phyloP scores from a whole-genome alignment of 164 flowering plant species.

The Santalum album region DNA sequence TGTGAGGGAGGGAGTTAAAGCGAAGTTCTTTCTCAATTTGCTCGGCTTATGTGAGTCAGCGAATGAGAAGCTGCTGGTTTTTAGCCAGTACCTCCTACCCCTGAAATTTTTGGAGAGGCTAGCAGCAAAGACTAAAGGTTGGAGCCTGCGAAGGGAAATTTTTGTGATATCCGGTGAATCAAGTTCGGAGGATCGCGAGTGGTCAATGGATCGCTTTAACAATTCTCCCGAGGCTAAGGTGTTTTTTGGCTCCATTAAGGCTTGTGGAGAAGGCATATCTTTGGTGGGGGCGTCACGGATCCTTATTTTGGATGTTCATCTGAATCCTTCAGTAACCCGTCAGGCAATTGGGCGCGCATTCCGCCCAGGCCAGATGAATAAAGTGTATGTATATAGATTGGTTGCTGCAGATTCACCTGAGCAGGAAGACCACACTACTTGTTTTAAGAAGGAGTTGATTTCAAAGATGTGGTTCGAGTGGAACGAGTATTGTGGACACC shows the following conservation, averaged over 20 bases:
- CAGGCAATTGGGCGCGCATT: conserved; percentile 90
- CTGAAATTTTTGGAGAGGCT: conserved; percentile 69
- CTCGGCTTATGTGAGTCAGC: conserved; percentile 54
- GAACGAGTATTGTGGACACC: conserved; percentile 39
- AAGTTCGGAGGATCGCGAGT: conserved; percentile 46
- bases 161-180: conserved; percentile 74
- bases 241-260: conserved; percentile 82
- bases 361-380: conserved; percentile 79
- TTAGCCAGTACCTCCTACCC: conserved; percentile 79
- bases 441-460: conserved; percentile 68
- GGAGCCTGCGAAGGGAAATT: conserved; percentile 53
- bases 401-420: conserved; percentile 75
- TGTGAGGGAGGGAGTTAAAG: conserved; percentile 72
- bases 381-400: conserved; percentile 60
- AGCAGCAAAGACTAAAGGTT: conserved; percentile 40
- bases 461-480: conserved; percentile 93
- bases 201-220: conserved; percentile 64
- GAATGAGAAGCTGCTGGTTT: conserved; percentile 80
- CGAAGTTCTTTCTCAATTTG: conserved; percentile 67
- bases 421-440: conserved; percentile 56
- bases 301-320: conserved; percentile 68
- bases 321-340: conserved; percentile 84
- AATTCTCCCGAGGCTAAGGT: conserved; percentile 64
- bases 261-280: conserved; percentile 95
- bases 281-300: conserved; percentile 89